Evolutionary conservation across 2,329 filamentous ascomycete species (phyloP).

Genomic region (Pestalotiopsis sp.): DNA sequence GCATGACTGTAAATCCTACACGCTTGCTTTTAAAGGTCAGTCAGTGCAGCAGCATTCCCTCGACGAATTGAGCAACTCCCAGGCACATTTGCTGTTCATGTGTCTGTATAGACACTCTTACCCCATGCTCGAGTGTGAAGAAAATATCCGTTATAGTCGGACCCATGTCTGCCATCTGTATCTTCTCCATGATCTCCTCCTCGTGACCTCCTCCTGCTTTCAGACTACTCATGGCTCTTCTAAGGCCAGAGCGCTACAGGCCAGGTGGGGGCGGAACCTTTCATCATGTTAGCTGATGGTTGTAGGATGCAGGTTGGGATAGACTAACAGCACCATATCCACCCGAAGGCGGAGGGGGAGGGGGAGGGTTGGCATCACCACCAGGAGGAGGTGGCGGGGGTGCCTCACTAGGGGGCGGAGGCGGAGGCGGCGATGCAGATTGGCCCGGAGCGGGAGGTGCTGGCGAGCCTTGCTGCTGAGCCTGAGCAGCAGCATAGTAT

Average conservation of each 20-base stretch:
- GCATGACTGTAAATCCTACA: no score
- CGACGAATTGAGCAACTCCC: no score
- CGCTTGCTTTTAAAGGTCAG: no score
- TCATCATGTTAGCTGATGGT: slow-evolving; percentile 20
- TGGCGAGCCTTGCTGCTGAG: slow-evolving; percentile 48
- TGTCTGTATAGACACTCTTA: no score
- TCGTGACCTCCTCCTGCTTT: no score
- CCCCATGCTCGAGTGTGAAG: no score
- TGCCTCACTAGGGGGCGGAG: slow-evolving; percentile 61
- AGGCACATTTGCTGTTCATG: no score
- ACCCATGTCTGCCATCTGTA: no score
- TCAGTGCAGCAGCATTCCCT: no score
- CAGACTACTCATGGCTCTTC: background rate
- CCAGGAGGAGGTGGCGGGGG: slow-evolving; percentile 66
- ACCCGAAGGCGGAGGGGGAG: slow-evolving; percentile 58
- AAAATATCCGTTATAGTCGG: no score
- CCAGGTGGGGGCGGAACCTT: slow-evolving; percentile 61
- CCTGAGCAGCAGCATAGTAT: slow-evolving; percentile 62
- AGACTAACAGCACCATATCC: slow-evolving; percentile 67
- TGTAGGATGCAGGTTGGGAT: background rate
- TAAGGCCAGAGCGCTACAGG: slow-evolving; percentile 35
- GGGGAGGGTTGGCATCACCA: slow-evolving; percentile 50
- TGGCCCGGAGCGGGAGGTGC: slow-evolving; percentile 46
- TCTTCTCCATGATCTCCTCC: no score
- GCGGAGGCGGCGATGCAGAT: slow-evolving; percentile 56